phyloP scores from a whole-genome alignment of 2,329 filamentous ascomycete genomes.

The Fusarium keratoplasticum region DNA sequence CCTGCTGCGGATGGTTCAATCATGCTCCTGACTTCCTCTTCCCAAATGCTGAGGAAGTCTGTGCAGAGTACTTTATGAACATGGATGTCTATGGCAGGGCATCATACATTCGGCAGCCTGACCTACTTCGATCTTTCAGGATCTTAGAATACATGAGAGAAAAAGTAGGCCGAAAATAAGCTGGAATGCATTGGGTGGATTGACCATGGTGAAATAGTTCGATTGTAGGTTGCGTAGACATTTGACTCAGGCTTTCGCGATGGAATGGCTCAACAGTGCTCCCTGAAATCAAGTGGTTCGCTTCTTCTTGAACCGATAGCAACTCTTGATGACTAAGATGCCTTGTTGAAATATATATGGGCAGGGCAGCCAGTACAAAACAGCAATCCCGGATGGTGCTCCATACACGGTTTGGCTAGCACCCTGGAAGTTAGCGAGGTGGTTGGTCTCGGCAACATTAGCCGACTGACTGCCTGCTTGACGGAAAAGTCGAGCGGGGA shows the following conservation, averaged over 20 bases:
- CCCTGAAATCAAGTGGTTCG: too few relatives aligned
- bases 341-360: not conserved
- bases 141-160: not conserved
- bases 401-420: too few relatives aligned
- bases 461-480: not conserved
- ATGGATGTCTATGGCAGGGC: not conserved
- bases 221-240: not conserved
- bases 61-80: not conserved
- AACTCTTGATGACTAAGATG: not conserved
- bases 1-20: constrained; percentile 11
- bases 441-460: not conserved
- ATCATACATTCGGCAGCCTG: not conserved
- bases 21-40: not conserved
- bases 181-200: not conserved
- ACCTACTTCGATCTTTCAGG: not conserved
- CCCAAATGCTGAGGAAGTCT: not conserved
- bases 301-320: not conserved
- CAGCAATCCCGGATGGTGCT: not conserved
- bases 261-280: too few relatives aligned
- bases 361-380: not conserved
- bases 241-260: too few relatives aligned
- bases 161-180: not conserved
- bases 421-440: too few relatives aligned
- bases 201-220: not conserved
- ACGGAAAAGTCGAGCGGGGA: too few relatives aligned